Base-by-base conservation (phyloP, 257 asterid species). In the Salvia rosmarinus region DNA sequence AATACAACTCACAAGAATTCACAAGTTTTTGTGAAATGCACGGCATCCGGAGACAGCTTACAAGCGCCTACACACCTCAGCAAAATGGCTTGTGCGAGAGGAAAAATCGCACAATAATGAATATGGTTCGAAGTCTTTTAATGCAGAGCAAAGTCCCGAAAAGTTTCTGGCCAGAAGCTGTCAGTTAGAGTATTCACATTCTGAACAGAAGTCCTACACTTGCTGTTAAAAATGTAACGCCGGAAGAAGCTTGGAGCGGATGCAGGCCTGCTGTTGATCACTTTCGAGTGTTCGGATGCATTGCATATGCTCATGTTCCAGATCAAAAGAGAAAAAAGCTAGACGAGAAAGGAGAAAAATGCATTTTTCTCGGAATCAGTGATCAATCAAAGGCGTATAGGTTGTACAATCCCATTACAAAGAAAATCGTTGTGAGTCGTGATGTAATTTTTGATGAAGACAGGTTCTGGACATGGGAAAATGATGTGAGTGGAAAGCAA, bases 161-260 rank as follows among this genome's bases (percentile, higher is more conserved):
- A 32, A 30, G 0, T 0, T 59, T 32, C n/a, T 59, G 23, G 25
- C 28, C 14, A 4, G 28, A 59, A 58, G 63, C 40, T 56, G 40
- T 56, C 0, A 11, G 12, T 9, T 72, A 64, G 71, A 50, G 71
- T 9, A 16, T 72, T 5, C 77, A 72, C 17, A 35, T 72, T 1
- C 6, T 72, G 52, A 72, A 61, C n/a, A 43, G 23, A 44, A 23
- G 57, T 4, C 70, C 42, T 2, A 64, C 25, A 0, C n/a, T 64
- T 21, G 23, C 8, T 44, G 19, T 63, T 10, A 28, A 5, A 39
- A 39, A 40, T 63, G 0, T 42, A 30, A 61, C 51, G 17, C 32
- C 32, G 1, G 50, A 61, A 3, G 67, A 61, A 9, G 67, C 67
- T 1, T 44, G 50, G 50, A 44, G 50, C 50, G 17, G 50, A 44